Evolutionary conservation across 2,329 filamentous ascomycete species (phyloP).

Genomic region (Aspergillus melleus): DNA sequence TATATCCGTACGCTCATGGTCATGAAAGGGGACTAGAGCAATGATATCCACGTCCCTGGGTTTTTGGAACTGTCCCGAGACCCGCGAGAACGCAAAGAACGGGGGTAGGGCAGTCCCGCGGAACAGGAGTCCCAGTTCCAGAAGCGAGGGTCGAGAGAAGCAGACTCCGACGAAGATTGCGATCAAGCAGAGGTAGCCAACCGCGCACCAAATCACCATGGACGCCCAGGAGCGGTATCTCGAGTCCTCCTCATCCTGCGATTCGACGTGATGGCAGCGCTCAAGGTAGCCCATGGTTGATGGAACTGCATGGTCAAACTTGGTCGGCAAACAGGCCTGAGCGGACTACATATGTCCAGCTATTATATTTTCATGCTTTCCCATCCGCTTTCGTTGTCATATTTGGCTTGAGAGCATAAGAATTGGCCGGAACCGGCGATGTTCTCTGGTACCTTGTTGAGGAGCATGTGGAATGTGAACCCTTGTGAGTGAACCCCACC

Average conservation of each 20-base stretch:
- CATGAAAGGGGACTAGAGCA: conserved; percentile 41
- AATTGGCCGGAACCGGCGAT: too few relatives aligned
- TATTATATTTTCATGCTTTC: not conserved
- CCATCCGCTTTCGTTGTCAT: not conserved
- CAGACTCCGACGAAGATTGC: conserved; percentile 19
- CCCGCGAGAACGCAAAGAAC: conserved; percentile 32
- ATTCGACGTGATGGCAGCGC: conserved; percentile 23
- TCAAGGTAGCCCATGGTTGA: conserved; percentile 22
- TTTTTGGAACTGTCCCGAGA: conserved; percentile 30
- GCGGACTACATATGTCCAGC: not conserved
- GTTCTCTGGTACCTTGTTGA: too few relatives aligned
- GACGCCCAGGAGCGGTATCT: conserved; percentile 21
- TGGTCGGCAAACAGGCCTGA: not conserved
- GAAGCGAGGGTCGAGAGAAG: conserved; percentile 20
- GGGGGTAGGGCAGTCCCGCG: conserved; percentile 22
- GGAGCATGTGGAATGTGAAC: too few relatives aligned
- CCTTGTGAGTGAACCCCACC: too few relatives aligned
- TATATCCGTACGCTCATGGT: conserved; percentile 35
- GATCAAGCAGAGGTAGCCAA: conserved; percentile 25
- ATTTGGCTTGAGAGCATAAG: too few relatives aligned
- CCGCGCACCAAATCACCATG: conserved; percentile 22
- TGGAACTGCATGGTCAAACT: not conserved
- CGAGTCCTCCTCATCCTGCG: conserved; percentile 10
- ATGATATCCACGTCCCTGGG: conserved; percentile 38
- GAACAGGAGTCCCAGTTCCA: conserved; percentile 23